Evolutionary conservation across 306 rosid species (phyloP).

Genomic region (Calophaca sinica): DNA sequence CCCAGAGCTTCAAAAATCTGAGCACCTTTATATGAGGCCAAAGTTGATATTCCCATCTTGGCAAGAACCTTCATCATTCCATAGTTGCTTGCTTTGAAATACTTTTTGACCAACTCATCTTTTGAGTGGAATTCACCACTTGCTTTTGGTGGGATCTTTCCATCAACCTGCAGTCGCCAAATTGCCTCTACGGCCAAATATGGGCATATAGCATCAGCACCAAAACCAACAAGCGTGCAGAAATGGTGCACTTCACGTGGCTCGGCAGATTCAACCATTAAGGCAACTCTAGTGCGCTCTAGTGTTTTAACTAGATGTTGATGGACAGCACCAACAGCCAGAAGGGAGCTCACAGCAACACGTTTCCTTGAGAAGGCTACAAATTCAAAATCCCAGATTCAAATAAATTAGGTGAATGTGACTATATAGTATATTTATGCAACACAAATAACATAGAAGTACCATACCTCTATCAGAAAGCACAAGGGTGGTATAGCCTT

Average conservation of each 20-base stretch:
- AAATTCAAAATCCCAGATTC: conserved; percentile 25
- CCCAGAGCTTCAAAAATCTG: conserved; percentile 99
- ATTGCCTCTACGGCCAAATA: conserved; percentile 90
- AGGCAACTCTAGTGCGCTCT: conserved; percentile 93
- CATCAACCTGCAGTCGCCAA: conserved; percentile 95
- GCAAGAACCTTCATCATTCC: conserved; percentile 99
- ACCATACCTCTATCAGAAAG: conserved; percentile 94
- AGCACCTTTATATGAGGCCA: conserved; percentile 99
- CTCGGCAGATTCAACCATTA: conserved; percentile 96
- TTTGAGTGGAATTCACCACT: conserved; percentile 75
- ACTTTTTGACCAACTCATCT: conserved; percentile 81
- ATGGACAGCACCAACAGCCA: conserved; percentile 97
- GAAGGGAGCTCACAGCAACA: conserved; percentile 92
- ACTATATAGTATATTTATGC: conserved; percentile 13
- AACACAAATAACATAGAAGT: conserved; percentile 15
- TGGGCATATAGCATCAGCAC: conserved; percentile 96
- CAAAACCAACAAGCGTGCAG: conserved; percentile 95
- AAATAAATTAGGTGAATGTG: conserved; percentile 29
- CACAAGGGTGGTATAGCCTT: conserved; percentile 86
- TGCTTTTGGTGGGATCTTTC: conserved; percentile 86
- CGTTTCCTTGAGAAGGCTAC: conserved; percentile 83
- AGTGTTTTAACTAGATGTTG: conserved; percentile 89
- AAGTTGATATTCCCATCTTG: conserved; percentile 99
- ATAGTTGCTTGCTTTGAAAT: conserved; percentile 88
- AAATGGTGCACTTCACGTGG: conserved; percentile 99